A percentile compares a stretch with the other conserved stretches of the same genome.
Evolutionary conservation across 768 basidiomycete species (phyloP).

Genomic region (Saitozyma sp.): DNA sequence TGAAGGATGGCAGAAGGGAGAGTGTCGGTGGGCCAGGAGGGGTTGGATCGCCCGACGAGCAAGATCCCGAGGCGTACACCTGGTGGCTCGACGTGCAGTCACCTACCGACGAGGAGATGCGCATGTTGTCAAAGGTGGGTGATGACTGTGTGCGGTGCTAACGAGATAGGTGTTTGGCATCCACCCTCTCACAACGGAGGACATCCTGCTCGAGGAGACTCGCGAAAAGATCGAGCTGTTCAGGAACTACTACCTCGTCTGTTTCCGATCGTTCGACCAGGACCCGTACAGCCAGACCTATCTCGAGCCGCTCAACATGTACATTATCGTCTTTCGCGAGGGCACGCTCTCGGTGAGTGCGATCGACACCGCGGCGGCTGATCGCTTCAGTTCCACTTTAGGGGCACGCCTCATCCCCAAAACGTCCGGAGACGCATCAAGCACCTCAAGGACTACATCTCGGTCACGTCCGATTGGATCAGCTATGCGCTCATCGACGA

Average conservation of each 20-base stretch:
- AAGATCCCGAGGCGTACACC: constrained; percentile 68
- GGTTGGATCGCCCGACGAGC: constrained; percentile 50
- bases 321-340: constrained; percentile 97
- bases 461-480: constrained; percentile 99
- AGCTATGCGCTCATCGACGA: constrained; percentile 99
- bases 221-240: constrained; percentile 99
- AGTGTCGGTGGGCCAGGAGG: constrained; percentile 18
- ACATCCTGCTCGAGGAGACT: constrained; percentile 98
- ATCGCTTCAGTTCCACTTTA: constrained; percentile 80
- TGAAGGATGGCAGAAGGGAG: constrained; percentile 8
- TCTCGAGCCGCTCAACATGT: constrained; percentile 98
- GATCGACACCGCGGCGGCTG: neutral
- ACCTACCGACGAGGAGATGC: constrained; percentile 98
- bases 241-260: constrained; percentile 97
- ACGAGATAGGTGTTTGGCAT: constrained; percentile 80
- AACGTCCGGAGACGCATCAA: constrained; percentile 97
- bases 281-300: constrained; percentile 96
- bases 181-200: constrained; percentile 97
- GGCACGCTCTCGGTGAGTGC: constrained; percentile 83
- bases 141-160: constrained; percentile 6
- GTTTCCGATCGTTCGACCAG: constrained; percentile 98
- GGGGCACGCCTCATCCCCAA: constrained; percentile 94
- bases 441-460: constrained; percentile 98
- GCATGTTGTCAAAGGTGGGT: constrained; percentile 82
- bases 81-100: constrained; percentile 97